A percentile compares a stretch with the other conserved stretches of the same genome.
These are phyloP conservation scores for Penicillium pulvis DNA, from an alignment of 495 filamentous ascomycete species.

Conservation along the genomic window DNA sequence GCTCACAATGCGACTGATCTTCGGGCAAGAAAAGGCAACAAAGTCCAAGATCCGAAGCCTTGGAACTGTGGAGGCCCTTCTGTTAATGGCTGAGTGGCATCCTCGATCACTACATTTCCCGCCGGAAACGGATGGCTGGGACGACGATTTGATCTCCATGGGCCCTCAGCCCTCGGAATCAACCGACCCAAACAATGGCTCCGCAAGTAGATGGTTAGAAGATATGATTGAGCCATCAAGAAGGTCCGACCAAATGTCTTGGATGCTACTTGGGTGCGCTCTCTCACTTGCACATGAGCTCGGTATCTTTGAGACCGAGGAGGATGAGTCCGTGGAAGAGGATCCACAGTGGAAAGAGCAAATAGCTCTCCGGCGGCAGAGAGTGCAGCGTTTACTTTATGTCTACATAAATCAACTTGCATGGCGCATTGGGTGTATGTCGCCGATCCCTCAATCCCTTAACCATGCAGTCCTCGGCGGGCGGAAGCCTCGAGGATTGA, in stretches of 20 bases:
- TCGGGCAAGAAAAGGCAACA: slow-evolving; percentile 52
- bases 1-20: slow-evolving; percentile 51
- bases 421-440: slow-evolving; percentile 56
- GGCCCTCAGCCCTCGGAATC: slow-evolving; percentile 22
- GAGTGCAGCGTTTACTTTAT: slow-evolving; percentile 50
- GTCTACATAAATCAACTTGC: slow-evolving; percentile 57
- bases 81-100: slow-evolving; percentile 60
- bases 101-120: slow-evolving; percentile 57
- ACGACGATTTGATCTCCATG: slow-evolving; percentile 40
- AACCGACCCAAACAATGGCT: slow-evolving; percentile 20
- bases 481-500: slow-evolving; percentile 31
- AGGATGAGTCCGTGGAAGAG: slow-evolving; percentile 20
- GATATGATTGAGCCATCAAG: slow-evolving; percentile 55
- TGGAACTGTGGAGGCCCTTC: slow-evolving; percentile 53
- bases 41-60: slow-evolving; percentile 49
- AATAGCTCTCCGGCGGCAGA: slow-evolving; percentile 43
- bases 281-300: slow-evolving; percentile 55
- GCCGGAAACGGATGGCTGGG: slow-evolving; percentile 53
- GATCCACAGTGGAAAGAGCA: slow-evolving; percentile 38
- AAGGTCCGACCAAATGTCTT: slow-evolving; percentile 59
- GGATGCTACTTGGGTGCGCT: slow-evolving; percentile 56
- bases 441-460: slow-evolving; percentile 53
- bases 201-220: slow-evolving; percentile 43
- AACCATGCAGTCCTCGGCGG: slow-evolving; percentile 44
- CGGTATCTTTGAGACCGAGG: slow-evolving; percentile 51